These are phyloP conservation scores for Hypoxylon sp. DNA, from an alignment of 2,329 filamentous ascomycete species.

Conservation along the genomic window DNA sequence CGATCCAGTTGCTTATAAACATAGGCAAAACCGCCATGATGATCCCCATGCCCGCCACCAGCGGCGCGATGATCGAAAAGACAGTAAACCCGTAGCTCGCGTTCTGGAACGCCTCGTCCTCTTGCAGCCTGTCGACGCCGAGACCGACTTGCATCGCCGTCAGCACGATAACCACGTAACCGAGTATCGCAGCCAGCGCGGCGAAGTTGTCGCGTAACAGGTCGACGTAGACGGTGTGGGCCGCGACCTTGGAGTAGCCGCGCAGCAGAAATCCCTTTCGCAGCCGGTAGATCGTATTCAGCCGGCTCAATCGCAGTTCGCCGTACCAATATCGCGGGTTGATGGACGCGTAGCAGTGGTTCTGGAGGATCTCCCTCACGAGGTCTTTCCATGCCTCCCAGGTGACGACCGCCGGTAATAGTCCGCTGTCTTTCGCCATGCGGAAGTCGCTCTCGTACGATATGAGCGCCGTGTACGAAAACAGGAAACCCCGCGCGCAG, in stretches of 20 bases:
- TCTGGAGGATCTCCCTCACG: slow-evolving; percentile 41
- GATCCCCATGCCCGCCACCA: slow-evolving; percentile 42
- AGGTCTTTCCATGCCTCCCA: slow-evolving; percentile 55
- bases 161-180: slow-evolving; percentile 53
- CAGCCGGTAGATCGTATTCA: slow-evolving; percentile 58
- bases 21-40: slow-evolving; percentile 41
- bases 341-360: slow-evolving; percentile 47
- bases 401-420: slow-evolving; percentile 51
- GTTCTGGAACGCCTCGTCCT: slow-evolving; percentile 45
- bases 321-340: slow-evolving; percentile 56
- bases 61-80: slow-evolving; percentile 49
- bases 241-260: slow-evolving; percentile 46
- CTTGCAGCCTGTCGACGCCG: slow-evolving; percentile 42
- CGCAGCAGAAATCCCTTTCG: slow-evolving; percentile 44
- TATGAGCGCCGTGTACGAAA: slow-evolving; percentile 55
- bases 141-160: slow-evolving; percentile 51
- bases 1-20: slow-evolving; percentile 47
- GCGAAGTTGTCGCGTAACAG: slow-evolving; percentile 57
- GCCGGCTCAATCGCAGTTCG: slow-evolving; percentile 54
- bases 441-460: slow-evolving; percentile 55
- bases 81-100: slow-evolving; percentile 50
- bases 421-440: slow-evolving; percentile 51
- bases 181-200: slow-evolving; percentile 53
- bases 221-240: slow-evolving; percentile 51
- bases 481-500: slow-evolving; percentile 54